Evolutionary conservation across 176 grass and related monocot species (phyloP), one percentile per base, ranked within the genome.

Genomic region (Carex myosuroides): DNA sequence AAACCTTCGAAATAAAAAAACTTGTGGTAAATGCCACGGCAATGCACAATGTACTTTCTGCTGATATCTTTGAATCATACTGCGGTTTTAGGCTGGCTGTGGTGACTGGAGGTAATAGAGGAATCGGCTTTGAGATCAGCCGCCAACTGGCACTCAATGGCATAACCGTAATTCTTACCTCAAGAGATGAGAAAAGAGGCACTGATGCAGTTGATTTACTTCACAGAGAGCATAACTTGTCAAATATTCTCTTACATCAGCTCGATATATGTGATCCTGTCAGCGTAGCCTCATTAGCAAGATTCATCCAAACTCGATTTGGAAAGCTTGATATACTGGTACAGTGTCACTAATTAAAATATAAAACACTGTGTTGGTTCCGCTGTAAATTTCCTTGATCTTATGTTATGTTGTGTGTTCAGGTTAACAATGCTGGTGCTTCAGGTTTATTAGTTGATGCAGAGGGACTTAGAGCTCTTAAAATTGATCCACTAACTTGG

Each of bases 281-380:
- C 30, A 86, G 88, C n/a, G 72, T 84, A 8, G n/a, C 50, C 18
- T 70, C 85, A 11, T 84, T 90, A 69, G 61, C 84, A 17, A 53
- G 79, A n/a, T 90, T 84, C 61, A 80, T 87, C 10, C 26, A 70
- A 83, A 70, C 72, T 70, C 70, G 30, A 76, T 90, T 80, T 24
- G 88, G 88, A 20, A 86, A 86, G 84, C 88, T 90, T 46, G 88
- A 90, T 64, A 87, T 90, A 20, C 61, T 90, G 84, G 88, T 86
- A 61, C n/a, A 35, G 18, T 46, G 8, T 62, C 17, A 37, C 70
- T 80, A 68, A 65, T 80, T 12, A 66, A 48, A 82, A 52, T 67
- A 16, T 64, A 16, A 50, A 48, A 42, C 16, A 39, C 30, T 20
- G 0, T 39, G 11, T n/a, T 57, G 57, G 12, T 62, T 81, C 4